Conservation (phyloP, 306 rosid species). For the Datisca glomerata region DNA sequence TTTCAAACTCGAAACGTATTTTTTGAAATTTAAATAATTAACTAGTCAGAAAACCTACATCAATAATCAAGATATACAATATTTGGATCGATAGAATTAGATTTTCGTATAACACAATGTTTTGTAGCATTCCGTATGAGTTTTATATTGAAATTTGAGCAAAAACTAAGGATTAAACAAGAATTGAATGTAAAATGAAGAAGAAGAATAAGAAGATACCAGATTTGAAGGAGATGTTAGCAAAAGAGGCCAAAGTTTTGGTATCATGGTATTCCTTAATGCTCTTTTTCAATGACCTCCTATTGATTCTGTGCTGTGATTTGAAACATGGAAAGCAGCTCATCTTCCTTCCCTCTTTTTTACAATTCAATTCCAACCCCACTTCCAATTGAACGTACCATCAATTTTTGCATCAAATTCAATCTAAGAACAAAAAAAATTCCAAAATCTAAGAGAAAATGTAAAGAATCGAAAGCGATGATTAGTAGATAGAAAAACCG, state of each 20-base stretch:
- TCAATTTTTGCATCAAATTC: constrained; percentile 3
- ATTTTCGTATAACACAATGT: too few relatives aligned
- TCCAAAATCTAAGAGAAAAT: background rate
- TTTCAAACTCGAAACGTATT: too few relatives aligned
- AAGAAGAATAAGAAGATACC: constrained; percentile 25
- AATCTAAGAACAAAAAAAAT: background rate
- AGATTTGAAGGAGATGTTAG: constrained; percentile 48
- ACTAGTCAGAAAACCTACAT: too few relatives aligned
- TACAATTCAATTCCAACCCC: background rate
- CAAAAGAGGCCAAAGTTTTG: constrained; percentile 46
- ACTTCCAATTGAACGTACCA: constrained; percentile 14
- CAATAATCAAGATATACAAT: too few relatives aligned
- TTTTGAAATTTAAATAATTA: too few relatives aligned
- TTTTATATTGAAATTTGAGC: too few relatives aligned
- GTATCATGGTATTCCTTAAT: constrained; percentile 39
- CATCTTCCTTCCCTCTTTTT: constrained; percentile 30
- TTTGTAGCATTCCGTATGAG: too few relatives aligned
- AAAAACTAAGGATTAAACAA: too few relatives aligned
- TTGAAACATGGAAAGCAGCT: constrained; percentile 59
- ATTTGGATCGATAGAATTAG: too few relatives aligned
- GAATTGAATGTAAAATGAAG: too few relatives aligned
- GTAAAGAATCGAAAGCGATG: background rate
- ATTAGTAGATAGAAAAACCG: background rate
- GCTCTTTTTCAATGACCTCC: constrained; percentile 41
- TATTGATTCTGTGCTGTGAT: constrained; percentile 29